A percentile compares a stretch with the other conserved stretches of the same genome.
These are phyloP conservation scores for Trichosporon sp. DNA, from an alignment of 1,284 basidiomycete species.

Conservation along the genomic window DNA sequence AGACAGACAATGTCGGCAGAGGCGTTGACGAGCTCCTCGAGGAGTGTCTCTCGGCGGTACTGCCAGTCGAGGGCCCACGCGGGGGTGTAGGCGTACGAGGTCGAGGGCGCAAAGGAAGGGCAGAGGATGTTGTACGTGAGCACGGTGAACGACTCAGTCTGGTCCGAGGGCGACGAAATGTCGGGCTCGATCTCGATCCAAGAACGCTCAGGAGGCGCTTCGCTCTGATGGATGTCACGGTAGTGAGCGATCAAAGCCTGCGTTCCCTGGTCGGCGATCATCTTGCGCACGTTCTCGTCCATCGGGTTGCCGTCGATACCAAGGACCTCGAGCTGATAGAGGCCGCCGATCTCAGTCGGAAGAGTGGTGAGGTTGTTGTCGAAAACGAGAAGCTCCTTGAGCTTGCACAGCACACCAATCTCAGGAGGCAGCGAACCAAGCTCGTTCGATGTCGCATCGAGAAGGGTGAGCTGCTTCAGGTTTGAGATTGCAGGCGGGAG, in stretches of 20 bases:
- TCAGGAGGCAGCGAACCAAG: conserved; percentile 79
- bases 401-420: conserved; percentile 83
- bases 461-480: conserved; percentile 81
- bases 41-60: conserved; percentile 87
- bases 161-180: conserved; percentile 62
- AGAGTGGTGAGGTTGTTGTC: conserved; percentile 88
- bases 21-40: conserved; percentile 82
- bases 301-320: conserved; percentile 97
- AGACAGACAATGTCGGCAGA: conserved; percentile 90
- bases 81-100: conserved; percentile 95
- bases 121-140: conserved; percentile 95
- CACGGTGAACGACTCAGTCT: conserved; percentile 73
- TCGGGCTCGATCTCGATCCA: conserved; percentile 78
- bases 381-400: conserved; percentile 92
- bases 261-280: conserved; percentile 93
- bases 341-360: conserved; percentile 82
- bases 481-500: conserved; percentile 83
- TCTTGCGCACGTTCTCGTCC: conserved; percentile 71
- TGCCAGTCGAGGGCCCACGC: conserved; percentile 95
- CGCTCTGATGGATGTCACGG: conserved; percentile 64
- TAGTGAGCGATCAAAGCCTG: conserved; percentile 81
- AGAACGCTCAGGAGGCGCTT: conserved; percentile 76
- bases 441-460: conserved; percentile 91
- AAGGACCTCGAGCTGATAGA: conserved; percentile 90
- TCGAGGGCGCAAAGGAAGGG: conserved; percentile 84